Percentiles rank a stretch among this genome's conserved stretches.
phyloP scores from a whole-genome alignment of 352 stramenopile genomes.

The Saprolegnia parasitica region DNA sequence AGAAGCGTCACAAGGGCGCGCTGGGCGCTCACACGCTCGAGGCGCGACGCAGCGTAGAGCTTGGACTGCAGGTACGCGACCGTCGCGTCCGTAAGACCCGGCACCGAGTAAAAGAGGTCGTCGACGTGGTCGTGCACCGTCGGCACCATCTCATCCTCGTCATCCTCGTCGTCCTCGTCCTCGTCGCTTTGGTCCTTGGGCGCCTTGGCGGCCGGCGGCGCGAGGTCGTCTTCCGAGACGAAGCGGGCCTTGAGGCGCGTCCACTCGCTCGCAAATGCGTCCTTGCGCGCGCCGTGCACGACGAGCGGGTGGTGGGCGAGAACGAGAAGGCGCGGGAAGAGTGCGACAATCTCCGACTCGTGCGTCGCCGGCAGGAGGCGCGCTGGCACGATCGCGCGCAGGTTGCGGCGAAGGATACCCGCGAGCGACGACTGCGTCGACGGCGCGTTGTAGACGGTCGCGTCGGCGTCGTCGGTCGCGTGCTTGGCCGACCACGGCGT shows the following conservation, averaged over 20 bases:
- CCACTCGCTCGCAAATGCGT: conserved; percentile 62
- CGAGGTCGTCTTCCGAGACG: conserved; percentile 30
- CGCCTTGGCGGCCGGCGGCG: conserved; percentile 12
- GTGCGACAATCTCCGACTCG: background rate
- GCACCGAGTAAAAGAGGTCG: conserved; percentile 67
- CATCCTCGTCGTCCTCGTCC: conserved; percentile 31
- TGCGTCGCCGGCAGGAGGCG: conserved; percentile 32
- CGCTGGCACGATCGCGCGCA: conserved; percentile 29
- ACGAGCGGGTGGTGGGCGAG: conserved; percentile 72
- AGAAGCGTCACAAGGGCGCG: conserved; percentile 66
- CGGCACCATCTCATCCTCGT: conserved; percentile 41
- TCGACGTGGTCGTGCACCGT: conserved; percentile 66
- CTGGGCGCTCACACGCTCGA: conserved; percentile 59
- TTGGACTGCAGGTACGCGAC: conserved; percentile 49
- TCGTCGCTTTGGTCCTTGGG: conserved; percentile 19
- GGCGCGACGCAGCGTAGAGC: conserved; percentile 45
- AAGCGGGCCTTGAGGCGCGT: conserved; percentile 57
- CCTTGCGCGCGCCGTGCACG: conserved; percentile 49
- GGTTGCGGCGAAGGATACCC: conserved; percentile 22
- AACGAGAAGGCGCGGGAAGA: conserved; percentile 53
- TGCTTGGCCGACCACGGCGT: background rate
- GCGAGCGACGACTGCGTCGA: conserved; percentile 10
- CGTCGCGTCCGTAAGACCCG: conserved; percentile 48
- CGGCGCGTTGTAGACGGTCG: conserved; percentile 1
- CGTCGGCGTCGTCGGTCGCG: background rate